These are phyloP conservation scores for Kalaharituber pfeilii DNA, from an alignment of 2,329 filamentous ascomycete genomes.

Conservation along the genomic window DNA sequence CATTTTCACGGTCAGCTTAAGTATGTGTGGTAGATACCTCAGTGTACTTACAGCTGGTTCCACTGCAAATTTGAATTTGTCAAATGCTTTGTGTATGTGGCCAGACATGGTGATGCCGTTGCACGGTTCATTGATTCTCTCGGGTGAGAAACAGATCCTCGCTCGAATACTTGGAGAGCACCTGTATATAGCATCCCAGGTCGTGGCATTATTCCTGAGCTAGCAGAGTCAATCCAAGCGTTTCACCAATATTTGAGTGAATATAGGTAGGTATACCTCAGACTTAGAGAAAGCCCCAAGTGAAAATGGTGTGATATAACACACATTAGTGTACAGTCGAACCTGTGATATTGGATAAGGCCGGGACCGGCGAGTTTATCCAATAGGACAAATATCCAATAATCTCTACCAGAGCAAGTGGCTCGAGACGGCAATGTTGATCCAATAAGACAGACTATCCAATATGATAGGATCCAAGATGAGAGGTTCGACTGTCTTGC, in stretches of 20 bases:
- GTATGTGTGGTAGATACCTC: background rate
- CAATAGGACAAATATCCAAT: no score
- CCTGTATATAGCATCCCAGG: background rate
- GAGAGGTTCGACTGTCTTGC: no score
- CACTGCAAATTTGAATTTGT: background rate
- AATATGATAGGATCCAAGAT: no score
- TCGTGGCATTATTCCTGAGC: no score
- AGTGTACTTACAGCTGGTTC: background rate
- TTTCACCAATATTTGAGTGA: no score
- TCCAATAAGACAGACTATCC: no score
- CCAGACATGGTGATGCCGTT: background rate
- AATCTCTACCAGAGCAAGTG: no score
- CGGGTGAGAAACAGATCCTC: background rate
- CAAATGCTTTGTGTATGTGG: background rate
- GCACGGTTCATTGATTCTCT: background rate
- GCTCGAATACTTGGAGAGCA: background rate
- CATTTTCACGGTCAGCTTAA: background rate
- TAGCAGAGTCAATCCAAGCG: no score
- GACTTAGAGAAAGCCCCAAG: conserved; percentile 2
- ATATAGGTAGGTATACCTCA: background rate
- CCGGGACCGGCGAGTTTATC: no score
- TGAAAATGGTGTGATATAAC: conserved; percentile 5
- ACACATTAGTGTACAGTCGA: background rate
- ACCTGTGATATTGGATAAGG: no score
- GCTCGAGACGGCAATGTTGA: no score